Conservation (phyloP, 2,329 filamentous ascomycete species). For the Trichoderma hamatum region DNA sequence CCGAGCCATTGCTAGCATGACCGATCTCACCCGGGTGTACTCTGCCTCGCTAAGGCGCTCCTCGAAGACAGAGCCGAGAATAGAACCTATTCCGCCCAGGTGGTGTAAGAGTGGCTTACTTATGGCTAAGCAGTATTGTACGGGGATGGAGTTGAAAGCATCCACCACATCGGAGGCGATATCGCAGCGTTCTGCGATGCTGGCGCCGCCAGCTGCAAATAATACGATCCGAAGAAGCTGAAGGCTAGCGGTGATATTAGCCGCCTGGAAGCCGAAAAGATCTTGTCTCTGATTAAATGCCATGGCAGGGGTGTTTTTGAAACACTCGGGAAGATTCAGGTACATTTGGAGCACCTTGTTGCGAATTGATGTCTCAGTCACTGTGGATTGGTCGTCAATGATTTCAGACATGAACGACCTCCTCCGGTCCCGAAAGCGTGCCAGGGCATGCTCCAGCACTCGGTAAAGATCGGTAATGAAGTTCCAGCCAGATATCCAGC, state of each 20-base stretch:
- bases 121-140: conserved; percentile 34
- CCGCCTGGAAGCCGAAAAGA: conserved; percentile 41
- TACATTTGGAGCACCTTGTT: conserved; percentile 35
- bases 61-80: conserved; percentile 42
- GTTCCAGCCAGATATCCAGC: conserved; percentile 61
- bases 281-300: conserved; percentile 37
- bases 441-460: conserved; percentile 54
- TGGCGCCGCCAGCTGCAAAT: conserved; percentile 35
- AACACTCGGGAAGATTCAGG: conserved; percentile 35
- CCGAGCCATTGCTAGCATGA: conserved; percentile 39
- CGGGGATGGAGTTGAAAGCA: conserved; percentile 33
- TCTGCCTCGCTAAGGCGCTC: conserved; percentile 36
- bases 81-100: conserved; percentile 40
- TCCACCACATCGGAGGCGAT: conserved; percentile 39
- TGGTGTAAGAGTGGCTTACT: conserved; percentile 41
- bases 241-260: conserved; percentile 42
- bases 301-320: conserved; percentile 35
- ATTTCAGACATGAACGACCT: conserved; percentile 32
- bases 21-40: conserved; percentile 35
- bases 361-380: conserved; percentile 31
- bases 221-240: conserved; percentile 40
- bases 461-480: conserved; percentile 60
- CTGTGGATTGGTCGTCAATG: conserved; percentile 29
- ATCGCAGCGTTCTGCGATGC: conserved; percentile 37
- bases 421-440: conserved; percentile 32